A percentile compares a stretch with the other conserved stretches of the same genome.
Conservation (phyloP, 352 stramenopile genomes). For the Bremia lactucae region DNA sequence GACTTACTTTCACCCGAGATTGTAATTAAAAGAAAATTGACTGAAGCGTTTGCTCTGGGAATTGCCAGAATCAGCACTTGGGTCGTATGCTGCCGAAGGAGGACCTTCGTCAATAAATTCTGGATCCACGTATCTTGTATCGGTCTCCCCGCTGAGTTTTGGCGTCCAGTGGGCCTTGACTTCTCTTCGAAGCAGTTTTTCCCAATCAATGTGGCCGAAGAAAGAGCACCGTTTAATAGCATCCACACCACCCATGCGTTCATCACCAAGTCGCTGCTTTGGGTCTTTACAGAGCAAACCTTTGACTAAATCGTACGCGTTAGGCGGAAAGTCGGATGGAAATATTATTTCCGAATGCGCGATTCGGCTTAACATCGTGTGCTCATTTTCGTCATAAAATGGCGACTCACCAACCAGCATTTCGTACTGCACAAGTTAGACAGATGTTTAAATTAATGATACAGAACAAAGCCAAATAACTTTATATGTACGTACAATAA, state of each 20-base stretch:
- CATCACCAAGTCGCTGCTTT: slow-evolving; percentile 52
- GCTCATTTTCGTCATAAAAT: slow-evolving; percentile 85
- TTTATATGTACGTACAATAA: slow-evolving; percentile 65
- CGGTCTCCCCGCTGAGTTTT: slow-evolving; percentile 74
- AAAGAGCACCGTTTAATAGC: slow-evolving; percentile 65
- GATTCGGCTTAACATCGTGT: slow-evolving; percentile 82
- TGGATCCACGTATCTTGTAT: slow-evolving; percentile 83
- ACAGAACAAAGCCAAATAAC: background rate
- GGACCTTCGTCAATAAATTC: slow-evolving; percentile 83
- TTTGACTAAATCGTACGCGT: slow-evolving; percentile 66
- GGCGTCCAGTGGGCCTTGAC: slow-evolving; percentile 73
- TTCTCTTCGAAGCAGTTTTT: slow-evolving; percentile 54
- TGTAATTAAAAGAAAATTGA: slow-evolving; percentile 87
- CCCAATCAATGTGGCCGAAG: slow-evolving; percentile 70
- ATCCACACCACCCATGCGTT: slow-evolving; percentile 50
- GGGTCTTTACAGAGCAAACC: slow-evolving; percentile 70
- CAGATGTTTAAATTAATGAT: background rate
- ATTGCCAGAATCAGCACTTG: slow-evolving; percentile 45
- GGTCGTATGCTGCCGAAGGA: slow-evolving; percentile 70
- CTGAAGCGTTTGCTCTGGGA: slow-evolving; percentile 80
- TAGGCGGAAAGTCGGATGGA: slow-evolving; percentile 57
- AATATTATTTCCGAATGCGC: slow-evolving; percentile 70
- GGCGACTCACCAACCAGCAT: slow-evolving; percentile 81
- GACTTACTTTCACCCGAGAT: slow-evolving; percentile 27
- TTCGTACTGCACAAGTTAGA: slow-evolving; percentile 49